Evolutionary conservation across 2,329 filamentous ascomycete genomes (phyloP), one percentile per base, ranked within the genome.

Genomic region (Colletotrichum chrysophilum): DNA sequence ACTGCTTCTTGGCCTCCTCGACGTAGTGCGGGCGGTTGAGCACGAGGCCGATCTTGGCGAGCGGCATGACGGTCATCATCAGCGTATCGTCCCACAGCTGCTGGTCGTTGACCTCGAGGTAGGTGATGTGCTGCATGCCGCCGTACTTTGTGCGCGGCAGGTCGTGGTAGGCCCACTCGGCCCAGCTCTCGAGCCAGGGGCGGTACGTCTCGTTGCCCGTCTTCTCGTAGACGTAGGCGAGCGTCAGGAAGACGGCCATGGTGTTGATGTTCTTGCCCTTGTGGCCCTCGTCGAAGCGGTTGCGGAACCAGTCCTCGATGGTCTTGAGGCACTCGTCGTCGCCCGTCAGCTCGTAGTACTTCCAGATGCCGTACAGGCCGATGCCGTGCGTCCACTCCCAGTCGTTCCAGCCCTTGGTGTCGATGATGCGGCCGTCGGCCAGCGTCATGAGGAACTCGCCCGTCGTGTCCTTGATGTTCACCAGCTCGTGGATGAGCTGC

Each of bases 261-360:
- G 94, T 96, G 86, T 95, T 96, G 88, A 95, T 95, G 83, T 96
- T 96, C 83, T 96, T 96, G 52, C 93, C 95, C 5, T 94, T 96
- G 79, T 90, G 92, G 24, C 93, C 93, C 71, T 92, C 92, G 1
- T 88, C 89, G 76, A 95, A 93, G 10, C 94, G 92, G 64, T 89
- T 89, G 8, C 87, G 86, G 84, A 95, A 96, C 94, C 94, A 96
- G 73, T 90, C 88, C 80, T 94, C 89, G 79, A 96, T 95, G 76
- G 94, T 92, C 76, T 88, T 83, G 24, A 95, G 88, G 70, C 91
- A 90, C 34, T 86, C 84, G 2, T 87, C 83, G 34, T 93, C 91
- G 62, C 91, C 92, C 0, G 93, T 95, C 78, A 96, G 85, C 74
- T 92, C 91, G 84, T 96, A 94, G 87, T 96, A 96, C 82, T 95